Percentiles rank a stretch among this genome's conserved stretches.
Conservation (phyloP, 352 stramenopile species). For the Chrysophaeum taylorii region DNA sequence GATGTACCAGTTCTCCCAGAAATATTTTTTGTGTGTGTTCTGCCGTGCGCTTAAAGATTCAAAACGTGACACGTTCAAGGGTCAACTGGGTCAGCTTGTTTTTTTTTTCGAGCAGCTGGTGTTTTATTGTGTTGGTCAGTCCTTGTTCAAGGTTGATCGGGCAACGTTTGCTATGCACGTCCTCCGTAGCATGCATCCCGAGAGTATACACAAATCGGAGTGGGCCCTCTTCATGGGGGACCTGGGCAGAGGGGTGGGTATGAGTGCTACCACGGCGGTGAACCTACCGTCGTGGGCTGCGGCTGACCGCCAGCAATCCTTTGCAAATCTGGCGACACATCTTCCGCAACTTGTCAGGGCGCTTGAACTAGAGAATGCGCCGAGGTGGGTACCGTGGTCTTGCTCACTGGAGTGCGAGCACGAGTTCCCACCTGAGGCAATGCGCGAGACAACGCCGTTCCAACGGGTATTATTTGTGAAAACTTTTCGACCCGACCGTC, state of each 20-base stretch:
- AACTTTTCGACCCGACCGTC: conserved; percentile 70
- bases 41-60: too few relatives aligned
- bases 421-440: conserved; percentile 54
- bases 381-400: conserved; percentile 77
- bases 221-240: conserved; percentile 82
- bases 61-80: too few relatives aligned
- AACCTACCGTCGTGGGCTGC: conserved; percentile 49
- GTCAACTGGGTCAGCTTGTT: too few relatives aligned
- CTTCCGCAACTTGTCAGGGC: conserved; percentile 30
- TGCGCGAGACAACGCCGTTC: conserved; percentile 61
- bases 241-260: conserved; percentile 41
- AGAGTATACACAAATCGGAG: conserved; percentile 79
- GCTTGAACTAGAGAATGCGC: conserved; percentile 47
- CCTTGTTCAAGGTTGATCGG: conserved; percentile 81
- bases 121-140: conserved; percentile 76
- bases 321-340: conserved; percentile 46
- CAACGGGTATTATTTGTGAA: conserved; percentile 81
- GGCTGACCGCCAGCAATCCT: conserved; percentile 67
- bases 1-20: conserved; percentile 90
- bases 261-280: too few relatives aligned
- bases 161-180: conserved; percentile 84
- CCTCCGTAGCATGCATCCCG: conserved; percentile 74
- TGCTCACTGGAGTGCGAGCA: conserved; percentile 73
- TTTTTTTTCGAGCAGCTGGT: conserved; percentile 65
- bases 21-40: conserved; percentile 73